Percentiles rank a stretch among this genome's conserved stretches.
Evolutionary conservation across 129 eudicot genomes (phyloP).

Genomic region (Smallanthus sonchifolius): DNA sequence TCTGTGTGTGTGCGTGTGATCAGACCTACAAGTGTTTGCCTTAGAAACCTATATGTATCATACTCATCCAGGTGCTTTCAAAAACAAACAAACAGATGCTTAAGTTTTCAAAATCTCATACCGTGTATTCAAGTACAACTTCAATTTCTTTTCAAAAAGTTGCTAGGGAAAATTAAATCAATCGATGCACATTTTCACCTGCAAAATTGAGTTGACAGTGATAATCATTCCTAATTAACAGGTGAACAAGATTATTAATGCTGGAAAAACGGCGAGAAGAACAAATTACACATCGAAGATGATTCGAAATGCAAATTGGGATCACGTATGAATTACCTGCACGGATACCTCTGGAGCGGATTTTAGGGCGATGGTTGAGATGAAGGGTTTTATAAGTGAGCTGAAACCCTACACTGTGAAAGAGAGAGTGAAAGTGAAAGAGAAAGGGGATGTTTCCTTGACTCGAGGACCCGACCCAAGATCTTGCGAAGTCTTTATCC

Average conservation of each 20-base stretch:
- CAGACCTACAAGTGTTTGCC: too few relatives aligned
- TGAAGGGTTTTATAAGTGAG: not conserved
- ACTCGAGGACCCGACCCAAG: too few relatives aligned
- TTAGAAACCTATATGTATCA: not conserved
- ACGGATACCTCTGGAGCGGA: not conserved
- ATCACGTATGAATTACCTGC: conserved; percentile 11
- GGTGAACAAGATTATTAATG: not conserved
- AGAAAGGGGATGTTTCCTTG: not conserved
- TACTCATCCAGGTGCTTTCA: not conserved
- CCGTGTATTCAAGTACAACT: not conserved
- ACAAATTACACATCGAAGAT: not conserved
- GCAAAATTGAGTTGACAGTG: not conserved
- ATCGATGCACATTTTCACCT: conserved; percentile 11
- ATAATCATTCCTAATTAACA: conserved; percentile 1
- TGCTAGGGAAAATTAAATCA: not conserved
- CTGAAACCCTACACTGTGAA: conserved; percentile 18
- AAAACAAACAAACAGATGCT: not conserved
- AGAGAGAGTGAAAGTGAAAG: not conserved
- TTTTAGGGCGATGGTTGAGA: not conserved
- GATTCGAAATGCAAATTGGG: not conserved
- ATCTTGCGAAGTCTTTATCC: too few relatives aligned
- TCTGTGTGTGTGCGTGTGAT: too few relatives aligned
- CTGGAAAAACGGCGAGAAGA: not conserved
- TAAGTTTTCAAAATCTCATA: not conserved
- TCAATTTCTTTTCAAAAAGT: not conserved